phyloP scores from a whole-genome alignment of 768 basidiomycete genomes.

The Butyriboletus loyo region DNA sequence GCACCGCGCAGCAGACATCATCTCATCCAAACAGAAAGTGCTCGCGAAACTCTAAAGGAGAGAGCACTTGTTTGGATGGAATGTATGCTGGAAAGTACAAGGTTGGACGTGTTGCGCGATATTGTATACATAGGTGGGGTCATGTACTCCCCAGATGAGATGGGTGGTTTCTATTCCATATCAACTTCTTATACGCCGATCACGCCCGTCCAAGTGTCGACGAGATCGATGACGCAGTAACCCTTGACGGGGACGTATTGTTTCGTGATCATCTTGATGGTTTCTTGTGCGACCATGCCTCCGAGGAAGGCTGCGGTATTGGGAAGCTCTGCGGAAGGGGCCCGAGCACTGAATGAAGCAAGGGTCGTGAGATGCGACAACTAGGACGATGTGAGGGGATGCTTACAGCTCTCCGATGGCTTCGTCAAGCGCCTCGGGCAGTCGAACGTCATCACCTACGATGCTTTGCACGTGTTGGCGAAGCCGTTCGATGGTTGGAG shows the following conservation, averaged over 20 bases:
- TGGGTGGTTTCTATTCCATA: neutral
- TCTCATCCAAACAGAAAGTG: neutral
- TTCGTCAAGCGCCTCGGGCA: slow-evolving; percentile 55
- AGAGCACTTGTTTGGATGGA: neutral
- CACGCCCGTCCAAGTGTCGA: slow-evolving; percentile 72
- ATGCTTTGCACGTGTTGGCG: slow-evolving; percentile 48
- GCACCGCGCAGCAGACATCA: slow-evolving; percentile 6
- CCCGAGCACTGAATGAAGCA: slow-evolving; percentile 53
- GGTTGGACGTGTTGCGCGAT: neutral
- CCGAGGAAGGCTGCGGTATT: slow-evolving; percentile 93
- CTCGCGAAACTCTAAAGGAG: neutral
- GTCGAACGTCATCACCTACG: slow-evolving; percentile 45
- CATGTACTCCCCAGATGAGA: neutral
- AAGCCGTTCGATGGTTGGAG: slow-evolving; percentile 50
- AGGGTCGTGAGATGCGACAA: neutral
- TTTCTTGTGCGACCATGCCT: slow-evolving; percentile 92
- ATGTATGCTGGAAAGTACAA: neutral
- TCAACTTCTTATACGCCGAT: slow-evolving; percentile 30
- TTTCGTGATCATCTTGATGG: slow-evolving; percentile 94
- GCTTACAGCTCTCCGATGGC: slow-evolving; percentile 78
- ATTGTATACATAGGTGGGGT: neutral
- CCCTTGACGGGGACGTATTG: slow-evolving; percentile 93
- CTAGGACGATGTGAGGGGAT: neutral
- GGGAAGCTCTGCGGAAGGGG: slow-evolving; percentile 83
- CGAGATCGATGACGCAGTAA: slow-evolving; percentile 79